These are phyloP conservation scores for Anethum foeniculum DNA, from an alignment of 140 eudicot species.

Conservation along the genomic window DNA sequence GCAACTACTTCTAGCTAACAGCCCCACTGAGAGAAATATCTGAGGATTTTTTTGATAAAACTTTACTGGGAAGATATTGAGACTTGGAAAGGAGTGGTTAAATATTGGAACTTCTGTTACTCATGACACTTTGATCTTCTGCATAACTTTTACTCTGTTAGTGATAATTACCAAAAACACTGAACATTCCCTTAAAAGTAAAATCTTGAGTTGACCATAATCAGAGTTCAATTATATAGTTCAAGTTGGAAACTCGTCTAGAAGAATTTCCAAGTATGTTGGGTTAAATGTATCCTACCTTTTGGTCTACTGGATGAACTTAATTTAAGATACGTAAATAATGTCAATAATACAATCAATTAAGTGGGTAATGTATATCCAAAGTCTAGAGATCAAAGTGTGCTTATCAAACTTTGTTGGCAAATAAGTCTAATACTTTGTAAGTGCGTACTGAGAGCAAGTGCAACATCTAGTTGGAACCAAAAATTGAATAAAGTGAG, in stretches of 20 bases:
- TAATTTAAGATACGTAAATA: no score
- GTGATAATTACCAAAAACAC: not conserved
- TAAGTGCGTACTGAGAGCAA: not conserved
- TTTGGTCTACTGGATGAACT: no score
- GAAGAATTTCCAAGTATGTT: no score
- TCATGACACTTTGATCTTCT: not conserved
- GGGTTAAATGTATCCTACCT: no score
- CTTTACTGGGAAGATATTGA: not conserved
- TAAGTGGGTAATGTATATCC: not conserved
- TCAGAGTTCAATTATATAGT: no score
- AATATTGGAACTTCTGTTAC: not conserved
- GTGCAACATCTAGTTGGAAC: no score
- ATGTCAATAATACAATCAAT: not conserved
- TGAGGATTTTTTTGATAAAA: not conserved
- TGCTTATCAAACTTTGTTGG: not conserved
- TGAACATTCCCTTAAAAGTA: not conserved
- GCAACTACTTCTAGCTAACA: not conserved
- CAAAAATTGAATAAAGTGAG: no score
- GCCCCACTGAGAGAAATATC: not conserved
- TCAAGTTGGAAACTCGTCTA: not conserved
- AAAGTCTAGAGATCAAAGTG: not conserved
- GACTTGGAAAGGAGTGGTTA: not conserved
- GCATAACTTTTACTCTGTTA: not conserved
- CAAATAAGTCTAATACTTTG: not conserved
- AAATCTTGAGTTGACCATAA: not conserved